Base-by-base conservation (phyloP, 257 asterid genomes). In the Rehmannia glutinosa region DNA sequence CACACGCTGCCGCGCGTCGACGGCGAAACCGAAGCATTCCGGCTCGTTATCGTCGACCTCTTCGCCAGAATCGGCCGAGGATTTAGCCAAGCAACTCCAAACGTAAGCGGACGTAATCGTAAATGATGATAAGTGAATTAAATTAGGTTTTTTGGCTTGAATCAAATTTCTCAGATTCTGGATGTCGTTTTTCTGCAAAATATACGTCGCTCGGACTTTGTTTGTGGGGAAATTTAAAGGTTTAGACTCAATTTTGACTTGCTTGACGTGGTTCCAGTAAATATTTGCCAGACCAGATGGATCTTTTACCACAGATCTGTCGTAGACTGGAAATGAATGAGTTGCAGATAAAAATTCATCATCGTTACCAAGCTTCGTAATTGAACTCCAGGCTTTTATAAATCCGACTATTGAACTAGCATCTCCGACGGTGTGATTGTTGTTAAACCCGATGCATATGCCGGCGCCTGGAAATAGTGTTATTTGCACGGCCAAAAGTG, bases 391-490 rank as follows among this genome's bases (percentile, higher is more conserved):
- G 6, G 72, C 63, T 21, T 65, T 80, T 20, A 78, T 69, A 46
- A 82, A 82, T 13, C 79, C 41, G 7, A 73, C 72, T 11, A 80
- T 76, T 9, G 82, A 68, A 25, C 83, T 80, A 2, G 82, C 88
- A 38, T 82, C 92, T 1, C 88, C 88, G 6, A 72, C 47, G 10
- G 47, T 52, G 30, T 82, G 91, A 17, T 64, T 64, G 36, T 78
- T 73, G 15, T 53, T 73, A 16, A 73, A 25, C 8, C 87, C 91
- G 36, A 80, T 35, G 60, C 80, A 80, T 12, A 82, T 51, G 9
- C 86, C 86, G 3, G 25, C 25, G 4, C 61, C 74, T 0, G 84
- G 83, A 69, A 85, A 80, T 0, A 82, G 43, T 2, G 88, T 83
- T 19, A 79, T 67, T n/a, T 81, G 84, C 13, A 75, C 57, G 0